Evolutionary conservation across 1,284 basidiomycete genomes (phyloP), one percentile per base, ranked within the genome.

Genomic region (Cutaneotrichosporon sp.): DNA sequence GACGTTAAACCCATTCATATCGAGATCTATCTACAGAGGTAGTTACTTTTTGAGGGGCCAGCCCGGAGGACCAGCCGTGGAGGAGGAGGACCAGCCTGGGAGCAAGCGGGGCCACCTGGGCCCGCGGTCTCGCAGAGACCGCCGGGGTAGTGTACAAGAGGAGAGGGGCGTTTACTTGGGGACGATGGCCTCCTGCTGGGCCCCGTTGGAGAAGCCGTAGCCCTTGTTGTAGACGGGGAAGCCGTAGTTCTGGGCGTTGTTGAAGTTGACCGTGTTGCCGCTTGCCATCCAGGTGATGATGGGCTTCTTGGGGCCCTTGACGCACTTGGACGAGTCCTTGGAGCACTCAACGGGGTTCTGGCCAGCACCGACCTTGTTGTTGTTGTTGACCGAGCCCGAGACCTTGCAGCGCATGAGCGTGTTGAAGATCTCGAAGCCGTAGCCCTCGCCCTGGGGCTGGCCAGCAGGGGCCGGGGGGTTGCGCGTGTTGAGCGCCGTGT

Each of bases 341-440:
- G 77, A 67, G 57, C 78, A 79, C 6, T 60, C 65, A 27, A 47
- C 46, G 16, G 68, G 50, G 56, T 75, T 67, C 80, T 80, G 8
- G 83, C 75, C 3, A 83, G 81, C 27, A n/a, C 20, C 25, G 24
- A 22, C 34, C 33, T 14, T 81, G 53, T 60, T 60, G 53, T 54
- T 46, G 3, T 60, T 79, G 56, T 56, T 42, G 10, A 42, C 51
- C 20, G 36, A 14, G 50, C 83, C 82, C 1, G 85, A 84, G 49
- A 90, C 80, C 52, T 84, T 83, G 81, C 89, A 91, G 67, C 85
- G 84, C 83, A 90, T 90, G 25, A 86, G 85, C 55, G 84, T 88
- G 86, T 89, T 88, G 80, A 88, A 90, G 27, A 60, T 60, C 31
- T 64, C 62, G 45, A 46, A 52, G 18, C 43, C 50, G 56, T 60